Evolutionary conservation across 148 eudicot genomes (phyloP), one percentile per base, ranked within the genome.

Genomic region (Vaccinium darrowii): DNA sequence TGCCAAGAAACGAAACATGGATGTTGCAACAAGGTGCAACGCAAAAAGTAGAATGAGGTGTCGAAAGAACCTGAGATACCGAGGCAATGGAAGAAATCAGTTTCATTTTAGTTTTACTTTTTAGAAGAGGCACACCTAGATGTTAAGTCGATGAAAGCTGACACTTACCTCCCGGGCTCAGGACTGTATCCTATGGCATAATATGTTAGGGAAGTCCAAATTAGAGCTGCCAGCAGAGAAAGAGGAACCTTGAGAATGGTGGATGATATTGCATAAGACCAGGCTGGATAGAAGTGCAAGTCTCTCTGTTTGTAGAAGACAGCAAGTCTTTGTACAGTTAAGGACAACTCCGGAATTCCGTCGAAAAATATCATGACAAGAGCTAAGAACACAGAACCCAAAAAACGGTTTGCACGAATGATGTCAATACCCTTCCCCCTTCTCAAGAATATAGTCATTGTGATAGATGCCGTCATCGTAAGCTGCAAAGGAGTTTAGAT

Each of bases 191-290:
- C 99, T 84, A 94, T 92, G 54, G 88, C 89, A 80, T 92, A 96
- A 73, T 96, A 94, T 27, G 99, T 93, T 5, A 96, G 83, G 54
- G 87, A 89, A 49, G 94, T 93, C 95, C 98, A 94, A 11, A 94
- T 53, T 51, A 90, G 21, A 82, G 97, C 86, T 80, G 81, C 92
- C 63, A 94, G 18, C 18, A 96, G 57, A 2, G 99, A 93, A 82
- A 92, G 79, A 51, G 99, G 99, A 80, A 96, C 82, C 90, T 96
- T 96, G 62, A 93, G 86, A 83, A 94, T 88, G 81, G 90, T 81
- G 23, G 97, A 89, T 23, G 99, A 94, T 62, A 96, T 92, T 58
- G 99, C 97, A 84, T 92, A 94, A 9, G 99, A 95, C 98, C 99
- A 96, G 52, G 97, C 92, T 11, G 99, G 99, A 63, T 91, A 96